These are phyloP conservation scores for Quercus mongolica DNA, from an alignment of 306 rosid species.

Conservation along the genomic window DNA sequence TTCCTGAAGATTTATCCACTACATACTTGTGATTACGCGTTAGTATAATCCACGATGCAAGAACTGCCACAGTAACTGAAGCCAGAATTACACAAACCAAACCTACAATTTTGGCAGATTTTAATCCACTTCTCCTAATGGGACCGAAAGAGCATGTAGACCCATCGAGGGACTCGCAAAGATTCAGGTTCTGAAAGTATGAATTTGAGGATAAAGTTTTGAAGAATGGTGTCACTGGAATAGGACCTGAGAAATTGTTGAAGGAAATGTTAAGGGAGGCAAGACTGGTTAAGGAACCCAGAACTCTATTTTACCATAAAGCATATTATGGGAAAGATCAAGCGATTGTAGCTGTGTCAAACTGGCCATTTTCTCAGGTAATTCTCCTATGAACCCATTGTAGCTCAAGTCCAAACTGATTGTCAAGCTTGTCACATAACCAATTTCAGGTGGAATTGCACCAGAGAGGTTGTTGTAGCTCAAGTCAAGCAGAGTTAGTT, in stretches of 20 bases:
- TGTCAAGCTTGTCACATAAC: conserved; percentile 78
- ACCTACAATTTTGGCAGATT: conserved; percentile 63
- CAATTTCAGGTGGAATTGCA: conserved; percentile 66
- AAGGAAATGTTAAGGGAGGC: conserved; percentile 73
- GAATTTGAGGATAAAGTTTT: conserved; percentile 63
- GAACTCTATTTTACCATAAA: conserved; percentile 67
- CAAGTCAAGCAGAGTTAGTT: conserved; percentile 84
- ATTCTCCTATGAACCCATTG: conserved; percentile 68
- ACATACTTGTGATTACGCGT: conserved; percentile 51
- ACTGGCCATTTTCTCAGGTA: conserved; percentile 63
- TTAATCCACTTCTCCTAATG: conserved; percentile 44
- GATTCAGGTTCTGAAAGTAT: conserved; percentile 53
- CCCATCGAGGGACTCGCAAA: conserved; percentile 83
- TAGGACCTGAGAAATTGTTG: conserved; percentile 93
- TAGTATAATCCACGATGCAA: conserved; percentile 75
- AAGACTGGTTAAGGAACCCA: conserved; percentile 76
- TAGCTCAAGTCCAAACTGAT: conserved; percentile 86
- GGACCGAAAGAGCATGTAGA: conserved; percentile 69
- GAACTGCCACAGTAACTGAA: conserved; percentile 52
- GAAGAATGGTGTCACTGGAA: conserved; percentile 84
- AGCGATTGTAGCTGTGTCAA: conserved; percentile 81
- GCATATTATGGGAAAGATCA: conserved; percentile 80
- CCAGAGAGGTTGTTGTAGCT: conserved; percentile 83
- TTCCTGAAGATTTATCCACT: conserved; percentile 47
- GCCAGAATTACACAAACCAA: conserved; percentile 54